Evolutionary conservation across 2,329 filamentous ascomycete species (phyloP).

Genomic region (Zymoseptoria brevis): DNA sequence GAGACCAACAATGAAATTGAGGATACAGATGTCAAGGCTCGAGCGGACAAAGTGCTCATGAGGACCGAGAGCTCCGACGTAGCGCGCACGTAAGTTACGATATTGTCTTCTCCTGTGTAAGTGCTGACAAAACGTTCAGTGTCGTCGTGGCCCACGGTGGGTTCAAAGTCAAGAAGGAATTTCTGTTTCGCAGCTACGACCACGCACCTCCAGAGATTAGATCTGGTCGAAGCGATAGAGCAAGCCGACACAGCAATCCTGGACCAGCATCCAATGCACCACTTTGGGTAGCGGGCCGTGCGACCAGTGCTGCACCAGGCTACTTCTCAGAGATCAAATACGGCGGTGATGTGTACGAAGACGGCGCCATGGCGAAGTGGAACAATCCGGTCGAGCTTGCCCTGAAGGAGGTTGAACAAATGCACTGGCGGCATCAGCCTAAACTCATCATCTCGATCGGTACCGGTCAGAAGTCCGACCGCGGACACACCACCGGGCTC

Average conservation of each 20-base stretch:
- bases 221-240: background rate
- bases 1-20: too few species aligned
- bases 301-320: slow-evolving; percentile 14
- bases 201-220: slow-evolving; percentile 4
- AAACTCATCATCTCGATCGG: slow-evolving; percentile 12
- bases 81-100: too few species aligned
- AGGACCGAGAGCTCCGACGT: too few species aligned
- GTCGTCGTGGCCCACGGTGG: slow-evolving; percentile 6
- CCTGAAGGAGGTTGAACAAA: slow-evolving; percentile 11
- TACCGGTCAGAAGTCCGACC: slow-evolving; percentile 4
- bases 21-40: too few species aligned
- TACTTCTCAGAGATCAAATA: slow-evolving; percentile 11
- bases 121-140: background rate
- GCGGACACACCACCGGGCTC: background rate
- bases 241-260: slow-evolving; percentile 3
- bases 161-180: background rate
- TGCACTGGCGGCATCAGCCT: slow-evolving; percentile 9
- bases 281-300: slow-evolving; percentile 13
- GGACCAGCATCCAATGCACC: slow-evolving; percentile 6
- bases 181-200: slow-evolving; percentile 11
- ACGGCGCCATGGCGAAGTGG: slow-evolving; percentile 10
- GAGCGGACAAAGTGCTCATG: too few species aligned
- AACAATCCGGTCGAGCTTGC: slow-evolving; percentile 16
- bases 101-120: too few species aligned
- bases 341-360: slow-evolving; percentile 1